Evolutionary conservation across 441 rosid species (phyloP).

Genomic region (Bocquillonia castaneifolia): DNA sequence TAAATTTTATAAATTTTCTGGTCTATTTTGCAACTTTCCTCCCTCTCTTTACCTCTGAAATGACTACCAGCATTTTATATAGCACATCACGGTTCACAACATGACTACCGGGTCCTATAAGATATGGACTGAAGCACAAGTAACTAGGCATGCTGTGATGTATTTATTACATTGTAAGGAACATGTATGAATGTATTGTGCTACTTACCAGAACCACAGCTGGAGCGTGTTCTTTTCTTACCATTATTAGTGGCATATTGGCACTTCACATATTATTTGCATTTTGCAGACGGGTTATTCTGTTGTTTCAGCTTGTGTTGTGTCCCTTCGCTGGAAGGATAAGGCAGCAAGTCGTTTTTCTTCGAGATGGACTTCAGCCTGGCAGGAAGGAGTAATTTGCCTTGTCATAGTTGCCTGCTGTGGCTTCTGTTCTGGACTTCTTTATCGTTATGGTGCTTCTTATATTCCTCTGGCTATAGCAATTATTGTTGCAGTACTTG

Average conservation of each 20-base stretch:
- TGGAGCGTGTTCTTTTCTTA: not conserved
- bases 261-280: conserved; percentile 18
- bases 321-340: conserved; percentile 77
- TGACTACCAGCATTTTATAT: not conserved
- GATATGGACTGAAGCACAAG: not conserved
- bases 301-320: conserved; percentile 90
- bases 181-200: not conserved
- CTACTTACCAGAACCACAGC: conserved; percentile 5
- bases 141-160: not conserved
- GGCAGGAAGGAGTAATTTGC: conserved; percentile 77
- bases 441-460: conserved; percentile 58
- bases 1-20: not conserved
- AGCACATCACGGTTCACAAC: not conserved
- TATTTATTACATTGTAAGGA: not conserved
- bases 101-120: not conserved
- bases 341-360: conserved; percentile 42
- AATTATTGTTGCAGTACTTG: conserved; percentile 45
- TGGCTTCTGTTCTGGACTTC: conserved; percentile 68
- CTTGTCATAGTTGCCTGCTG: conserved; percentile 63
- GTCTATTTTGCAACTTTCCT: not conserved
- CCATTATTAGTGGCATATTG: conserved; percentile 11
- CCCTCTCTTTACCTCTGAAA: conserved; percentile 4
- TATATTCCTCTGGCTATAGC: conserved; percentile 42
- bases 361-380: conserved; percentile 47
- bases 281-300: conserved; percentile 89